These are phyloP conservation scores for Vicia sativa DNA, from an alignment of 306 rosid genomes.

Conservation along the genomic window DNA sequence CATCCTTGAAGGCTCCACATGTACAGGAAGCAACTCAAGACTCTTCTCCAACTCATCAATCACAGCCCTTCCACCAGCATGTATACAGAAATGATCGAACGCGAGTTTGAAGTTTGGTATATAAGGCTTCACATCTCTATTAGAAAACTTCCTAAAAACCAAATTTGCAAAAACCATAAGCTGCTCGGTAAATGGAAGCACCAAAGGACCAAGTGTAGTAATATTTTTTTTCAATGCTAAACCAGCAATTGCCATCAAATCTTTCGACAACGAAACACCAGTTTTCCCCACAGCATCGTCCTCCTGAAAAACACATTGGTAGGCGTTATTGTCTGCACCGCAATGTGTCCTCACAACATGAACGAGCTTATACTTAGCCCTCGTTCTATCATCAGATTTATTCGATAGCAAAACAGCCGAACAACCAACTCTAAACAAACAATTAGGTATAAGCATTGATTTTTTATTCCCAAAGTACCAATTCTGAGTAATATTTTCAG, in stretches of 20 bases:
- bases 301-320: conserved; percentile 56
- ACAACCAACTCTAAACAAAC: conserved; percentile 70
- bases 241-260: conserved; percentile 69
- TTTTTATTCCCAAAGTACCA: conserved; percentile 76
- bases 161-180: conserved; percentile 51
- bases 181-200: conserved; percentile 62
- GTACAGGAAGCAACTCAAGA: conserved; percentile 53
- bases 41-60: conserved; percentile 75
- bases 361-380: conserved; percentile 63
- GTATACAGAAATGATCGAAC: conserved; percentile 72
- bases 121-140: conserved; percentile 46
- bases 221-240: conserved; percentile 61
- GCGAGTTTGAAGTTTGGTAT: conserved; percentile 70
- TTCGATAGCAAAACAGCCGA: conserved; percentile 62
- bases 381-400: conserved; percentile 37
- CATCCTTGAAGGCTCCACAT: conserved; percentile 73
- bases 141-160: conserved; percentile 49
- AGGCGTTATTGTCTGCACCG: conserved; percentile 66
- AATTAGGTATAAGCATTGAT: conserved; percentile 70
- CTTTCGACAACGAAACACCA: conserved; percentile 63
- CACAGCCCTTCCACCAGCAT: conserved; percentile 73
- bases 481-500: conserved; percentile 73
- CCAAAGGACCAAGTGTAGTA: conserved; percentile 64
- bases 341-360: conserved; percentile 62
- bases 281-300: conserved; percentile 59